Base-by-base conservation (phyloP, 2,329 filamentous ascomycete species). In the Fusarium nygamai region DNA sequence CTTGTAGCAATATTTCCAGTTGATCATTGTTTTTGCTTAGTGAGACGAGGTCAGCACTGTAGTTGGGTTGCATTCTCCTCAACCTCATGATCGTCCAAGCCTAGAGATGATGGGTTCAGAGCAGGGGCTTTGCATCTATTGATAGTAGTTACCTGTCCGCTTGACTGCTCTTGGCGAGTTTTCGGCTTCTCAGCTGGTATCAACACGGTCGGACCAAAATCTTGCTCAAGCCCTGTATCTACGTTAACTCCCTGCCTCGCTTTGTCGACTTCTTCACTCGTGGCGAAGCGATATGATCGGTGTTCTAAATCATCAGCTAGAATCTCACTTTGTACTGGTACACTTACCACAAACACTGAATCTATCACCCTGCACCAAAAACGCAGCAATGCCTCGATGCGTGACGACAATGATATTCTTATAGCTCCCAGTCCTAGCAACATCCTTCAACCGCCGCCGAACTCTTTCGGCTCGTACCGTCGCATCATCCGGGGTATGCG, bases 351-450 rank as follows among this genome's bases (percentile, higher is more conserved):
- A 78, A 31, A 76, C 66, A 6, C 64, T 62, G 17, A 77, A 78
- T 17, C 71, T 67, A 0, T 62, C 71, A 2, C 74, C 76, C 19
- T 75, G 51, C 3, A 73, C 76, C 19, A 78, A 34, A 20, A 70
- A 78, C 0, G 76, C 76, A 34, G 75, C 71, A 17, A 78, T 68
- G 4, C 71, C 74, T 8, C 74, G 68, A 41, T 78, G 76, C 4
- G 69, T 73, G 12, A 78, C 56, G 4, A 78, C 20, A 22, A 69
- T 17, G 14, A 78, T 73, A 8, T 78, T 69, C 9, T 64, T 67
- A 58, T 77, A 75, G 8, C 34, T 41, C 33, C 70, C 66, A 17
- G 38, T 41, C 13, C 12, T 34, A 3, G 74, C 67, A 34, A 67
- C 48, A 5, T 41, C 56, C 7, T 22, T 69, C 17, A 78, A 57